phyloP scores from a whole-genome alignment of 768 basidiomycete species.

The Phaffia tasmanica region DNA sequence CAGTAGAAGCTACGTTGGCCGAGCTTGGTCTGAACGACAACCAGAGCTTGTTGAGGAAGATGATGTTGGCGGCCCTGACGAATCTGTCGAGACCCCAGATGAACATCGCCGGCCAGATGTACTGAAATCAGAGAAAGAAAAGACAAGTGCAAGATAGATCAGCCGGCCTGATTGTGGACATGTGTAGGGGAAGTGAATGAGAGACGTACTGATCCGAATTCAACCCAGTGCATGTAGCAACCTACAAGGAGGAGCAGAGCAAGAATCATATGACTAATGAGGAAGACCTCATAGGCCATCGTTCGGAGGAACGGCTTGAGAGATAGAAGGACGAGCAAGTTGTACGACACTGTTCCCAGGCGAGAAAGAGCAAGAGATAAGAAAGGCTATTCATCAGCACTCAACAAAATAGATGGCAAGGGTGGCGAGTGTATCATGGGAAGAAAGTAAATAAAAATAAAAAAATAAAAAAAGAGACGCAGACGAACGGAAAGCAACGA shows the following conservation, averaged over 20 bases:
- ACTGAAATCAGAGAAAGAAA: background rate
- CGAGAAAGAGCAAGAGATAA: too few relatives aligned
- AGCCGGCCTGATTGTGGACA: background rate
- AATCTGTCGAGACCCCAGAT: conserved; percentile 37
- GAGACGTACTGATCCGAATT: conserved; percentile 27
- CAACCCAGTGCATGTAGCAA: conserved; percentile 31
- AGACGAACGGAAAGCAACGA: conserved; percentile 10
- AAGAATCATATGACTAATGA: conserved; percentile 35
- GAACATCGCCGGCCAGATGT: conserved; percentile 32
- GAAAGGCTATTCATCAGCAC: too few relatives aligned
- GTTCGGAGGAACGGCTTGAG: conserved; percentile 18
- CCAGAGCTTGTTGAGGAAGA: conserved; percentile 36
- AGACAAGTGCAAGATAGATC: background rate
- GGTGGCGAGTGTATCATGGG: too few relatives aligned
- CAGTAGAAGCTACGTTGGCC: background rate
- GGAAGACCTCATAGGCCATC: conserved; percentile 35
- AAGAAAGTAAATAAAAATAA: too few relatives aligned
- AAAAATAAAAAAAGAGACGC: too few relatives aligned
- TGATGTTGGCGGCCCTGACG: conserved; percentile 30
- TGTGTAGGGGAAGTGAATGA: conserved; percentile 27
- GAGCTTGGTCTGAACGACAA: conserved; percentile 10
- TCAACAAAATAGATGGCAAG: too few relatives aligned
- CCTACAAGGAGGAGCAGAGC: conserved; percentile 30
- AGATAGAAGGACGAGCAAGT: conserved; percentile 11
- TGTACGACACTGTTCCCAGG: background rate